Evolutionary conservation across 2,329 filamentous ascomycete species (phyloP), one percentile per base, ranked within the genome.

Genomic region (Aureobasidium melanogenum): DNA sequence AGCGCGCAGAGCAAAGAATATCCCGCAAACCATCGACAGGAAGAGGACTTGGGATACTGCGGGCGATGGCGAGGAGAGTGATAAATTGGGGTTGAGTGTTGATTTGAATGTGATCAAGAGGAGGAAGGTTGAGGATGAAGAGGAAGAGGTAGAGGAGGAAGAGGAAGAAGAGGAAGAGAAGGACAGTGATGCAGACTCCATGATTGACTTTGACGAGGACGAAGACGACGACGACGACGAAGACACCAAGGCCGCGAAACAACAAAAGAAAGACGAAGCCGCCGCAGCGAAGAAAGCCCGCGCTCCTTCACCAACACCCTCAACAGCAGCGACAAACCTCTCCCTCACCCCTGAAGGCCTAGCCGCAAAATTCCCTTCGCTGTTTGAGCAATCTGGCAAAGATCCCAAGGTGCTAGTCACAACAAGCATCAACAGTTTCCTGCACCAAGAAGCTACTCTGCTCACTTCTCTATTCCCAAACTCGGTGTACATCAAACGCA

Each of bases 391-490:
- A 80, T 36, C 83, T 79, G 51, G 82, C 79, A 61, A 75, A 76
- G 63, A 75, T 34, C 92, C 94, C 56, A 96, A 97, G 75, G 86
- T 97, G 65, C 85, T 99, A 41, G 83, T 99, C 70, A 99, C 94
- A 0, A 97, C 94, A 8, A 89, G 86, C 14, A 81, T 97, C 69
- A 92, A 96, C 77, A 91, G 89, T 14, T 93, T 88, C 1, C 84
- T 97, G 14, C 93, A 99, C 79, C 75, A 87, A 64, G 85, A 96
- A 78, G 92, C 91, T 52, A 76, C 88, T 63, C 81, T 91, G 43
- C 82, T 97, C 63, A 89, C 87, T 63, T 82, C 83, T 10, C 78
- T 97, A 63, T 95, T 97, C 76, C 93, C 94, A 62, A 87, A 88
- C 73, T 82, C 80, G 67, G 80, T 79, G 47, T 97, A 97, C 76